Conservation (phyloP, 2,329 filamentous ascomycete genomes). For the Dothideomycetes sp. region DNA sequence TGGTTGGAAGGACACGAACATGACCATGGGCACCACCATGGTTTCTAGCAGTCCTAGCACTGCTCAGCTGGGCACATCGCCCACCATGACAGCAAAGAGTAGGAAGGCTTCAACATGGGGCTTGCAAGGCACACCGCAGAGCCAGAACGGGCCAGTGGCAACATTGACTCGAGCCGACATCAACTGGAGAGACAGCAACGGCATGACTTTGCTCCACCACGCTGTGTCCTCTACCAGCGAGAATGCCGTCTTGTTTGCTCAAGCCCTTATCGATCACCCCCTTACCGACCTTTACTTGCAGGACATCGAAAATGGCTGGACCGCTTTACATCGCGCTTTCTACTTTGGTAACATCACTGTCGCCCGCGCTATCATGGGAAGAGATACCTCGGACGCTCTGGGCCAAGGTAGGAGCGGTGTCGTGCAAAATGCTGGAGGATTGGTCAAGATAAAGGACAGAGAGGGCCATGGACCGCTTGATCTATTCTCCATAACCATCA, state of each 20-base stretch:
- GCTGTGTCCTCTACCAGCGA: slow-evolving; percentile 64
- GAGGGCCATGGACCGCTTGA: slow-evolving; percentile 94
- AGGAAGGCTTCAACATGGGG: slow-evolving; percentile 15
- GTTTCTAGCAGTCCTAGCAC: slow-evolving; percentile 33
- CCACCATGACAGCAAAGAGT: slow-evolving; percentile 26
- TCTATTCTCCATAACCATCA: slow-evolving; percentile 79
- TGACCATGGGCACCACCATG: slow-evolving; percentile 14
- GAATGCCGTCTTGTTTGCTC: slow-evolving; percentile 62
- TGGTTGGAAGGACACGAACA: slow-evolving; percentile 23
- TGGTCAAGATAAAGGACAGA: slow-evolving; percentile 92
- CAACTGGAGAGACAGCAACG: slow-evolving; percentile 72
- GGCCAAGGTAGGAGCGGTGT: slow-evolving; percentile 50
- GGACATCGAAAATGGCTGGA: slow-evolving; percentile 92
- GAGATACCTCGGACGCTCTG: slow-evolving; percentile 58
- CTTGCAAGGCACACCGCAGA: slow-evolving; percentile 32
- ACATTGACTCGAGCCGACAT: slow-evolving; percentile 54
- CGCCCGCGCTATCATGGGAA: slow-evolving; percentile 68
- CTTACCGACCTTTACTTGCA: slow-evolving; percentile 76
- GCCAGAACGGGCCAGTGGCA: slow-evolving; percentile 30
- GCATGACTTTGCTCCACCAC: slow-evolving; percentile 75
- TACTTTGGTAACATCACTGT: slow-evolving; percentile 84
- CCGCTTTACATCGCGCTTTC: slow-evolving; percentile 78
- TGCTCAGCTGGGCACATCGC: slow-evolving; percentile 30
- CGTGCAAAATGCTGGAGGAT: slow-evolving; percentile 52
- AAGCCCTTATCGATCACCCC: slow-evolving; percentile 70